A percentile compares a stretch with the other conserved stretches of the same genome.
These are phyloP conservation scores for Sugiyamaella americana DNA, from an alignment of 805 yeast genomes.

Conservation along the genomic window DNA sequence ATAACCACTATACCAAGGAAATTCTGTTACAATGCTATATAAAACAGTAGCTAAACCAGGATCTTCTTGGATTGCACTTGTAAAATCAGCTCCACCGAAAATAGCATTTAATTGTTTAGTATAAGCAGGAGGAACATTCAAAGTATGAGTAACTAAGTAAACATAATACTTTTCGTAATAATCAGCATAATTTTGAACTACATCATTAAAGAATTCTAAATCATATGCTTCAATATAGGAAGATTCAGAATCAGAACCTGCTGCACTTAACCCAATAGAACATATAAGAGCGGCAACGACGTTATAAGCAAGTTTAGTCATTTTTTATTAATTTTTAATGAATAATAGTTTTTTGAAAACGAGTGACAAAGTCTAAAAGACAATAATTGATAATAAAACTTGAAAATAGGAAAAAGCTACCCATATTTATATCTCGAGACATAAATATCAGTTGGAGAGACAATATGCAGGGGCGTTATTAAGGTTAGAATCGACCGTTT, in stretches of 20 bases:
- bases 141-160: conserved; percentile 14
- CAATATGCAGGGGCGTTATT: too few species aligned
- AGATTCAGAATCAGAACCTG: neutral
- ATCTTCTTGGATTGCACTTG: conserved; percentile 5
- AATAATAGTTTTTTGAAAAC: too few species aligned
- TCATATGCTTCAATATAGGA: conserved; percentile 2
- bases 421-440: too few species aligned
- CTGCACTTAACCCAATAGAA: neutral
- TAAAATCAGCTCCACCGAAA: conserved; percentile 12
- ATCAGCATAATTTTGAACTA: conserved; percentile 1
- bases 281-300: neutral
- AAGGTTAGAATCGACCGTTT: too few species aligned
- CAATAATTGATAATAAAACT: too few species aligned
- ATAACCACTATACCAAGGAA: conserved; percentile 16
- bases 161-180: conserved; percentile 9
- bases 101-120: conserved; percentile 11
- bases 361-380: neutral
- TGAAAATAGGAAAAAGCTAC: too few species aligned
- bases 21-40: conserved; percentile 13
- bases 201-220: conserved; percentile 9
- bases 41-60: conserved; percentile 12
- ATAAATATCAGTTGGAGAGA: too few species aligned
- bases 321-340: too few species aligned
- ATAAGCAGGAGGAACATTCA: conserved; percentile 9
- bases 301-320: neutral